Evolutionary conservation across 108 stramenopile genomes (phyloP).

Genomic region (Cylindrotheca closterium): DNA sequence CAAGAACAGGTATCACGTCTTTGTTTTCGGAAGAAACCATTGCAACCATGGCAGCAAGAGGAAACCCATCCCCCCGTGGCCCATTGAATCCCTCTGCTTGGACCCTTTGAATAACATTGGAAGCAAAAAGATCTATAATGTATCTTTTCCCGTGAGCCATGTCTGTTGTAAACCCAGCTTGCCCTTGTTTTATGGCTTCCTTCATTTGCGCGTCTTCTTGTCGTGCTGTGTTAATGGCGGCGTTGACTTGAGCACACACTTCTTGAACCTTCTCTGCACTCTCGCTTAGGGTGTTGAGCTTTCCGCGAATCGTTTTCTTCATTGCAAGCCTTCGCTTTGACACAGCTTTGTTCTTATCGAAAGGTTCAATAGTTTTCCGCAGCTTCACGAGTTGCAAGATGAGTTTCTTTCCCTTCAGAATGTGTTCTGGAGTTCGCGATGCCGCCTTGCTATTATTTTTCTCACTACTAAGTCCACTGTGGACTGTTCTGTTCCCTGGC

Average conservation of each 20-base stretch:
- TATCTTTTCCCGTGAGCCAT: conserved; percentile 74
- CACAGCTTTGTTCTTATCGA: conserved; percentile 59
- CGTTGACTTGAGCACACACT: conserved; percentile 56
- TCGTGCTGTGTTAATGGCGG: conserved; percentile 44
- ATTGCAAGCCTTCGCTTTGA: conserved; percentile 63
- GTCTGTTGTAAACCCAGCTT: conserved; percentile 39
- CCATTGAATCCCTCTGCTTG: conserved; percentile 89
- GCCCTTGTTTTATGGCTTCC: conserved; percentile 12
- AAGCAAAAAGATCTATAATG: conserved; percentile 71
- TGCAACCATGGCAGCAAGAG: conserved; percentile 69
- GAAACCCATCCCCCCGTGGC: conserved; percentile 83
- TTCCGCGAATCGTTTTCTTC: conserved; percentile 82
- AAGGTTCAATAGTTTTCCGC: conserved; percentile 51
- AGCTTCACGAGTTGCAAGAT: conserved; percentile 49
- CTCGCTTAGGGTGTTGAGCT: conserved; percentile 79
- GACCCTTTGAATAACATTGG: conserved; percentile 70
- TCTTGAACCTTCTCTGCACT: conserved; percentile 58
- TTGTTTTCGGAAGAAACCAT: conserved; percentile 56
- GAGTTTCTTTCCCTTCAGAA: conserved; percentile 53
- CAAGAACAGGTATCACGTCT: conserved; percentile 60
- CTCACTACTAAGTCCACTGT: conserved; percentile 6
- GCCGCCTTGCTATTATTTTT: conserved; percentile 32
- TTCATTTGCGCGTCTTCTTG: conserved; percentile 54
- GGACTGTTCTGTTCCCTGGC: conserved; percentile 15
- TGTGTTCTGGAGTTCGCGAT: conserved; percentile 37